phyloP scores from a whole-genome alignment of 2,329 filamentous ascomycete genomes.

The Fusarium torreyae region DNA sequence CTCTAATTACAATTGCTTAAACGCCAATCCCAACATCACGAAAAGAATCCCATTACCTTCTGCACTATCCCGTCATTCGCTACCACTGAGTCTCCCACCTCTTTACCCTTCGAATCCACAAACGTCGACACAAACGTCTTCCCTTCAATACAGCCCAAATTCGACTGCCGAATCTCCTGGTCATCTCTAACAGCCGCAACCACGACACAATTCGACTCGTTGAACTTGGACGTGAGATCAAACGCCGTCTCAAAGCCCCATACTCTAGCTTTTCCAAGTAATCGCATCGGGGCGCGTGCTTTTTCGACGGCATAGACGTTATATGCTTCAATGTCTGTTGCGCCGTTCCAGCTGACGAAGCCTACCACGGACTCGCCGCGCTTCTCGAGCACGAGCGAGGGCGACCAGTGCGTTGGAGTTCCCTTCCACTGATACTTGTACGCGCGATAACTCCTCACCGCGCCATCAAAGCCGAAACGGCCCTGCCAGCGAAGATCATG shows the following conservation, averaged over 20 bases:
- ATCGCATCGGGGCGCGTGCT: not conserved
- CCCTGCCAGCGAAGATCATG: conserved; percentile 48
- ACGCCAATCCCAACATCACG: not conserved
- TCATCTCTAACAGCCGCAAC: conserved; percentile 40
- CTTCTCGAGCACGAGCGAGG: conserved; percentile 36
- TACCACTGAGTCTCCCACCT: conserved; percentile 1
- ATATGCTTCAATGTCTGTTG: conserved; percentile 46
- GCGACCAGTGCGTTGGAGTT: conserved; percentile 39
- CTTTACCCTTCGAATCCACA: conserved; percentile 10
- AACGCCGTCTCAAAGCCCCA: conserved; percentile 48
- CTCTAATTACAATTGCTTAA: no score
- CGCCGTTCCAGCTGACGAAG: conserved; percentile 50
- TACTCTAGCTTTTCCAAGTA: conserved; percentile 1
- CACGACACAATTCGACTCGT: conserved; percentile 40
- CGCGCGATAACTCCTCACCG: conserved; percentile 44
- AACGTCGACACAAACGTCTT: conserved; percentile 34
- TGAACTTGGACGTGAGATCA: conserved; percentile 31
- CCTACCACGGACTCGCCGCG: not conserved
- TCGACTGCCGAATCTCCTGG: conserved; percentile 39
- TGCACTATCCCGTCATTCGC: conserved; percentile 11
- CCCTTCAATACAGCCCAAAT: conserved; percentile 39
- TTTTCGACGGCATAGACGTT: conserved; percentile 37
- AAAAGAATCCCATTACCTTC: conserved; percentile 22
- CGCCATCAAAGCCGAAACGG: conserved; percentile 42
- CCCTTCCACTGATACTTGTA: conserved; percentile 47